Conservation (phyloP, 139 green algal genomes). For the Tetradesmus obliquus region DNA sequence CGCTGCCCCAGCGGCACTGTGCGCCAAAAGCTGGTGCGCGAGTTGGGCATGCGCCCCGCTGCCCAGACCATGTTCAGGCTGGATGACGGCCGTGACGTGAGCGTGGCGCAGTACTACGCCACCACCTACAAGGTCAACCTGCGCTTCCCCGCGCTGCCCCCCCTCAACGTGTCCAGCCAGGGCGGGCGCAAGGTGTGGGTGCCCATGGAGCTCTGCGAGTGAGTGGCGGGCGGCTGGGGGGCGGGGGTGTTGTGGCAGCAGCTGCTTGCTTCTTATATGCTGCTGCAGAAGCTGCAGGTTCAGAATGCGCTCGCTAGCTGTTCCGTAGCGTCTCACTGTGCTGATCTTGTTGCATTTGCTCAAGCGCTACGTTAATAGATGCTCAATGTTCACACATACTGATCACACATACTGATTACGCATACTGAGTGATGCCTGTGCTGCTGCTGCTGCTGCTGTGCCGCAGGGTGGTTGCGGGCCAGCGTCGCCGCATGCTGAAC, state of each 20-base stretch:
- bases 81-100: slow-evolving; percentile 57
- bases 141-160: slow-evolving; percentile 57
- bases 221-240: slow-evolving; percentile 16
- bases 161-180: slow-evolving; percentile 57
- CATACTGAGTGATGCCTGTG: no score
- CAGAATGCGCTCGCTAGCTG: no score
- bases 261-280: no score
- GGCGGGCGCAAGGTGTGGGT: slow-evolving; percentile 54
- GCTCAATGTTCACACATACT: no score
- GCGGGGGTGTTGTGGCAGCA: neutral
- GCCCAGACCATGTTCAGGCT: slow-evolving; percentile 38
- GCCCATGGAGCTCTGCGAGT: slow-evolving; percentile 68
- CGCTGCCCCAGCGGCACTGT: neutral
- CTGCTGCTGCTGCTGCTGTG: neutral
- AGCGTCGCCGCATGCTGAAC: slow-evolving; percentile 49
- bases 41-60: neutral
- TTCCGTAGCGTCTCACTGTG: no score
- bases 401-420: no score
- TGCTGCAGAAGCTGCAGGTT: no score
- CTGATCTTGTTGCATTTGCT: no score
- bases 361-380: no score
- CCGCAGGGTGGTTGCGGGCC: slow-evolving; percentile 36
- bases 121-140: slow-evolving; percentile 46
- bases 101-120: slow-evolving; percentile 62
- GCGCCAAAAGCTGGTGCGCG: slow-evolving; percentile 22